Evolutionary conservation across 305 asterid species (phyloP).

Genomic region (Solanum hybrid): DNA sequence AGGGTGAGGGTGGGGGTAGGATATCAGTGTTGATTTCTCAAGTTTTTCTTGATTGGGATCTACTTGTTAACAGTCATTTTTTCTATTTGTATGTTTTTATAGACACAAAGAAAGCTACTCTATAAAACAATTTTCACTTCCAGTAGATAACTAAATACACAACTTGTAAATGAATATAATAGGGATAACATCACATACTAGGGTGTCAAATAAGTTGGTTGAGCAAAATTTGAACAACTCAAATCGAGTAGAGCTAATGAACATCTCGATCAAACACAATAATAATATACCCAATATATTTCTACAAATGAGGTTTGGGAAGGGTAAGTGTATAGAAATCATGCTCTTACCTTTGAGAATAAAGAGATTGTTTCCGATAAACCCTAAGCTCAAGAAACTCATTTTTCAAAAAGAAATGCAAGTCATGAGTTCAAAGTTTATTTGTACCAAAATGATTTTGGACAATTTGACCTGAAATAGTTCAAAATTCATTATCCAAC

Average conservation of each 20-base stretch:
- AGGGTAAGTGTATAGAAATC: background rate
- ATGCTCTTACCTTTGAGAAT: background rate
- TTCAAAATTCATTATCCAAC: background rate
- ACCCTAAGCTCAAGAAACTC: background rate
- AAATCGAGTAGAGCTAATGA: background rate
- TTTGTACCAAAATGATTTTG: background rate
- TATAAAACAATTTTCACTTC: background rate
- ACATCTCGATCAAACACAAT: background rate
- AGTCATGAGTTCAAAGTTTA: background rate
- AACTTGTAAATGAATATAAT: background rate
- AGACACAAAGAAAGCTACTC: background rate
- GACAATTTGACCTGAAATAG: too few relatives aligned
- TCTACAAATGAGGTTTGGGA: background rate
- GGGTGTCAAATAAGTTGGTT: background rate
- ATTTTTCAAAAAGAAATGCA: background rate
- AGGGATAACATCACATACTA: background rate
- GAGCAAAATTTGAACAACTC: background rate
- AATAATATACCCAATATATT: background rate
- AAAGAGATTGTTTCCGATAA: background rate
- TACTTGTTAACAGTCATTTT: background rate
- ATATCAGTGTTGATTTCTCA: background rate
- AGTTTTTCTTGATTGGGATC: background rate
- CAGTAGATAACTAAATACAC: background rate
- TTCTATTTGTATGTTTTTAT: background rate
- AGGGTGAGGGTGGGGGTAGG: background rate